Base-by-base conservation (phyloP, 2,329 filamentous ascomycete genomes). In the Xylaria sp. region DNA sequence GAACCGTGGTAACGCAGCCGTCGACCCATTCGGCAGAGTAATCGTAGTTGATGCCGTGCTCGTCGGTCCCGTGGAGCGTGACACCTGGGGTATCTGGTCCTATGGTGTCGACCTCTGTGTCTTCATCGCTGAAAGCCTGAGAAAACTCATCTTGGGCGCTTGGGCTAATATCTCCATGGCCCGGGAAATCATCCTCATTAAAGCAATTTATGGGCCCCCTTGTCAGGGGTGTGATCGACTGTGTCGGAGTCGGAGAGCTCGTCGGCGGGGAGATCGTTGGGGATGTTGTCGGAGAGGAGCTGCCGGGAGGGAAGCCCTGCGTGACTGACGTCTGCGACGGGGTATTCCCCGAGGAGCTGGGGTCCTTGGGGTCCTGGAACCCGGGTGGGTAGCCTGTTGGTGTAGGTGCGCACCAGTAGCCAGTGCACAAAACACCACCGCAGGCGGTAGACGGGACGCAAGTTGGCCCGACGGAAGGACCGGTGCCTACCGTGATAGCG, bases 131-230 rank as follows among this genome's bases (percentile, higher is more conserved):
- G 62, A 68, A 68, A 2, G 25, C 15, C 25, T 25, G 36, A 9
- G 66, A 60, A 31, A 55, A 58, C 2, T 68, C 56, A 15, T 70
- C 67, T 28, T 73, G 71, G 1, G 33, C 46, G 13, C 49, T 41
- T 4, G 65, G 23, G 10, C 33, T 62, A 6, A 73, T 36, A 54
- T 73, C 71, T 6, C 41, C 70, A 31, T 73, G 72, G 18, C 68
- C 70, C 3, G 70, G 72, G 66, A 73, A 72, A 20, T 72, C 66
- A n/a, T 15, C 54, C 57, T 73, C 68, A 28, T 72, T 60, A 57
- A 69, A 64, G 61, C 71, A 73, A 43, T 51, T 49, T 43, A 72
- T 69, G 7, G 59, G 43, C 4, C 62, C 41, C 10, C 64, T 43
- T 31, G 33, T 60, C 15, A 72, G 65, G 5, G 71, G 70, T 2